Evolutionary conservation across 2,329 filamentous ascomycete species (phyloP), one percentile per base, ranked within the genome.

Genomic region (Chaetomium sp.): DNA sequence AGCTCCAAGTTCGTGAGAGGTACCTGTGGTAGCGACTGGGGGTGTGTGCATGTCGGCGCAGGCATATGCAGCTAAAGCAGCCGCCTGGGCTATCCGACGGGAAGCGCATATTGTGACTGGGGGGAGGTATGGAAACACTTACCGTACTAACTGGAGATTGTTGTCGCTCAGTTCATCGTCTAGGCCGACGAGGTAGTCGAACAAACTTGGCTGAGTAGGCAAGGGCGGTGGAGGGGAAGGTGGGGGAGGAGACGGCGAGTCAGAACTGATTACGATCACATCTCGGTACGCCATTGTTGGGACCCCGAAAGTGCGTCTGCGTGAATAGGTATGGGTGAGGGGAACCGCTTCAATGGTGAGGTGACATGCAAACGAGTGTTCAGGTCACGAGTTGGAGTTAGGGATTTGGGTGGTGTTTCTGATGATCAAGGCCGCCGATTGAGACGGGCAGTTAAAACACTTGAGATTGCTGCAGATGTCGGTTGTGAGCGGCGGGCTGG

Each of bases 161-260:
- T 38, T 10, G 53, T 23, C 50, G 50, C 4, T 13, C 2, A n/a
- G 7, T 10, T 4, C 53, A 38, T 4, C 27, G 23, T 45, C 13
- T 13, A 27, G 33, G 53, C 2, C 12, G 29, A 23, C 31, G 53
- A 42, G 7, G 53, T 38, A 16, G 31, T 51, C 42, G 3, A 29
- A 31, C 4, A 31, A 25, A 13, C 23, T 49, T 21, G 27, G 49
- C 12, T 63, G 31, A 4, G 49, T 23, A 19, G 9, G 4, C 33
- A n/a, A 23, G 25, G 9, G 56, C 13, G 38, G 33, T 33, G 59
- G 45, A 9, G 61, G 25, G 10, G 50, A 49, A 9, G 38, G 9
- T 23, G 50, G 38, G 16, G 38, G 49, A 19, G 62, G 51, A 2
- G 62, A 60, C 3, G 62, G 62, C 23, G 62, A 60, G 31, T 64